Evolutionary conservation across 2,329 filamentous ascomycete species (phyloP).

Genomic region (Coniochaeta sp.): DNA sequence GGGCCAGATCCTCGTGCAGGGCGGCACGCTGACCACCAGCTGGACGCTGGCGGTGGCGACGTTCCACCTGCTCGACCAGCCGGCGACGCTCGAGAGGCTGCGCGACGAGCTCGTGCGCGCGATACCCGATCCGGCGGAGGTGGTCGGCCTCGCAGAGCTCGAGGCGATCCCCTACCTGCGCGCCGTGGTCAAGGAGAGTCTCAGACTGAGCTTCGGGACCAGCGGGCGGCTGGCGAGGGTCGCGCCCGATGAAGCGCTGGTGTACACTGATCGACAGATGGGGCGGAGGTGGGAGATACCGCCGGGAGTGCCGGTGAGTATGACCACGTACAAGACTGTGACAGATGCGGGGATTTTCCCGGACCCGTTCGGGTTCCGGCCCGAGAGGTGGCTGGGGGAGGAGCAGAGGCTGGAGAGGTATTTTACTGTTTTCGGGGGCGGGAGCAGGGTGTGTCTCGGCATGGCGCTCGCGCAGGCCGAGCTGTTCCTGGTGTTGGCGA

Average conservation of each 20-base stretch:
- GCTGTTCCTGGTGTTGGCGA: conserved; percentile 7
- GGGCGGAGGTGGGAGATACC: neutral
- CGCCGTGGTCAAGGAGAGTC: conserved; percentile 12
- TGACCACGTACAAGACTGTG: neutral
- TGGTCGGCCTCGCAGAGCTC: conserved; percentile 4
- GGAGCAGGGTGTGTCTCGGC: conserved; percentile 4
- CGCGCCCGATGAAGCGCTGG: conserved; percentile 4
- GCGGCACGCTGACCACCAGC: conserved; percentile 13
- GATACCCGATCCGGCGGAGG: conserved; percentile 4
- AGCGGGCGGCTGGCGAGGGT: conserved; percentile 4
- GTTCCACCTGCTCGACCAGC: conserved; percentile 10
- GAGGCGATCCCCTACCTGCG: conserved; percentile 8
- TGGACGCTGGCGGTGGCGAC: conserved; percentile 12
- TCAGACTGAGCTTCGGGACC: conserved; percentile 4
- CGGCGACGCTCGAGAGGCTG: conserved; percentile 2
- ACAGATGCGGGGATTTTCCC: neutral
- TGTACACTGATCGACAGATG: neutral
- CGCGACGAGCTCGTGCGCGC: conserved; percentile 2
- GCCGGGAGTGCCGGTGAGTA: neutral
- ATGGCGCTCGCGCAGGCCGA: conserved; percentile 8
- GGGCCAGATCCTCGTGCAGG: conserved; percentile 20
- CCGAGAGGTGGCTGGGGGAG: conserved; percentile 1
- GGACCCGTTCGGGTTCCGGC: neutral
- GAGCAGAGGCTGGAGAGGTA: conserved; percentile 1
- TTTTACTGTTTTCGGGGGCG: conserved; percentile 4